Evolutionary conservation across 2,329 filamentous ascomycete genomes (phyloP), one percentile per base, ranked within the genome.

Genomic region (Hypoxylon sp.): DNA sequence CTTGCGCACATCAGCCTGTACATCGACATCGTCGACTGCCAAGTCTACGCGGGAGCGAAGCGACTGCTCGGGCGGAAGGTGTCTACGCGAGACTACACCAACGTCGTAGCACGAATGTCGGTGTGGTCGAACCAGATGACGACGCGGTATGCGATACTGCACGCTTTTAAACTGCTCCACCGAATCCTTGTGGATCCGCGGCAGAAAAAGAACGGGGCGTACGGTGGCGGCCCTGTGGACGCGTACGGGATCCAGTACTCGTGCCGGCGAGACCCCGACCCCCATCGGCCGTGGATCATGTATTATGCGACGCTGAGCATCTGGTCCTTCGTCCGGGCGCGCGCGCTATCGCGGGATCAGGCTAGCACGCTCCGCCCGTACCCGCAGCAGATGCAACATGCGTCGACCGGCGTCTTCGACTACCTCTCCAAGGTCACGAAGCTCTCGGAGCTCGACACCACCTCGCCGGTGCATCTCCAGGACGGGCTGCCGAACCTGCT

Each of bases 1-100:
- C 79, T 97, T 13, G 91, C 92, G 0, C 92, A 96, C 67, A 92
- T 97, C 83, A 91, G 89, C 31, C 88, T 95, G 70, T 90, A 96
- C 70, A 89, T 93, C 35, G 91, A 96, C 68, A 90, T 97, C 37
- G 86, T 95, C 20, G 92, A 96, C 72, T 93, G 91, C 69, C 92
- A 96, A 73, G 91, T 96, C 40, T 96, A 92, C 71, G 91, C 91
- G 0, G 90, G 91, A 2, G 90, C 90, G 0, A 88, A 86, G 55
- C 84, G 90, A 15, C 78, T 96, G 1, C 83, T 96, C 1, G 91
- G 92, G 7, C 85, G 92, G 35, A 88, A 88, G 15, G 90, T 96
- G 37, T 92, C 90, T 0, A 82, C 85, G 0, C 82, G 88, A 48
- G 92, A 96, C 75, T 88, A 92, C 65, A 81, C 80, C 41, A 88